Evolutionary conservation across 225 moss, liverwort and hornwort genomes (phyloP).

Genomic region (Rhytidiadelphus loreus): DNA sequence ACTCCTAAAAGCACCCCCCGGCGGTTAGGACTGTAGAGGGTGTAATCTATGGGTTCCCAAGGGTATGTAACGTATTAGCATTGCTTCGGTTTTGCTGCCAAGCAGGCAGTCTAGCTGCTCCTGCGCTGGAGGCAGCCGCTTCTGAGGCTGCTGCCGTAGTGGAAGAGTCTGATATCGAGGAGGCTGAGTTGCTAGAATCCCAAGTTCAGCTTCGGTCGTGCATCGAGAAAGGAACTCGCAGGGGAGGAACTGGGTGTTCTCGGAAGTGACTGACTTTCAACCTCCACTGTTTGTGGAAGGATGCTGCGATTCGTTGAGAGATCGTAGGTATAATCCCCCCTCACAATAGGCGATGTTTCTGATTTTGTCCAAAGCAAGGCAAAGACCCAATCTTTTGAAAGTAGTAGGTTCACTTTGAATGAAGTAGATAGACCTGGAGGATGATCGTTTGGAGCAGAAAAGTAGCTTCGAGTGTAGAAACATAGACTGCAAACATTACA

Average conservation of each 20-base stretch:
- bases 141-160: background rate
- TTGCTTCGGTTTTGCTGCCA: background rate
- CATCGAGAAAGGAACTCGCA: background rate
- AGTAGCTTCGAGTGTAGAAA: background rate
- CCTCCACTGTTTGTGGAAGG: background rate
- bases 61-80: background rate
- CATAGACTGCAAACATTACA: background rate
- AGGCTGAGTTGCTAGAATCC: background rate
- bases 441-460: background rate
- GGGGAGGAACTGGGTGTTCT: background rate
- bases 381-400: background rate
- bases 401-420: background rate
- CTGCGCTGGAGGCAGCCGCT: background rate
- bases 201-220: background rate
- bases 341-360: background rate
- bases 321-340: background rate
- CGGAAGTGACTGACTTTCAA: background rate
- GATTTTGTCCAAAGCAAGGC: background rate
- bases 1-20: conserved; percentile 24
- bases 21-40: conserved; percentile 60
- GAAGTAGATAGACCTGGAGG: background rate
- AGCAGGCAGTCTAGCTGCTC: background rate
- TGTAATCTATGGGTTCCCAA: background rate
- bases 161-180: background rate
- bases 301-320: background rate